phyloP scores from a whole-genome alignment of 2,329 filamentous ascomycete species.

The Colletotrichum navitas region DNA sequence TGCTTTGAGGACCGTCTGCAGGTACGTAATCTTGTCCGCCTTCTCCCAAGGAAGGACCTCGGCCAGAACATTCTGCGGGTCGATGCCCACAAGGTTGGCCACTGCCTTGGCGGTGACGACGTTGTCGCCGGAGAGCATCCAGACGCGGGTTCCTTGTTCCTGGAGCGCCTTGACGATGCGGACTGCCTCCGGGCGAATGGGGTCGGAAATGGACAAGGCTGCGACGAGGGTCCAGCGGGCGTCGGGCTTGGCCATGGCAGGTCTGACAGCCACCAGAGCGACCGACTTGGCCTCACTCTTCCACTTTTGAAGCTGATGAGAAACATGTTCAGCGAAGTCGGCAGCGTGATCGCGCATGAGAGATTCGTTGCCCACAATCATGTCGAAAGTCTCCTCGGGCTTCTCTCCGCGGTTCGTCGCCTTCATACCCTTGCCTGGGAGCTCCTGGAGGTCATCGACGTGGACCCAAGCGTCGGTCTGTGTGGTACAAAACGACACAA shows the following conservation, averaged over 20 bases:
- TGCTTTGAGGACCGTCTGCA: constrained; percentile 66
- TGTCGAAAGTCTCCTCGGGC: constrained; percentile 55
- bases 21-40: constrained; percentile 75
- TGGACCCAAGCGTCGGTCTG: constrained; percentile 49
- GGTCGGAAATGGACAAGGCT: constrained; percentile 83
- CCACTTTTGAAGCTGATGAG: constrained; percentile 64
- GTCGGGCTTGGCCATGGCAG: constrained; percentile 30
- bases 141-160: constrained; percentile 77
- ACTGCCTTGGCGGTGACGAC: constrained; percentile 85
- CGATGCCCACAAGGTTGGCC: constrained; percentile 80
- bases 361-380: constrained; percentile 79
- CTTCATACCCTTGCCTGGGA: constrained; percentile 78
- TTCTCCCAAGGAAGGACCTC: constrained; percentile 90
- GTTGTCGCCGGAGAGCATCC: constrained; percentile 96
- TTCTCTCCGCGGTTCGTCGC: constrained; percentile 59
- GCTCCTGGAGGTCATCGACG: constrained; percentile 68
- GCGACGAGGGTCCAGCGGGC: constrained; percentile 67
- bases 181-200: constrained; percentile 79
- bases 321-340: constrained; percentile 52
- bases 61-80: constrained; percentile 80
- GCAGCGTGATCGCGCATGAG: constrained; percentile 70
- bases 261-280: constrained; percentile 66
- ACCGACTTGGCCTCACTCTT: constrained; percentile 74
- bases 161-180: constrained; percentile 75
- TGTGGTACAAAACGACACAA: constrained; percentile 71